Conservation (phyloP, 331 rosid species). For the Pyrus hybrid region DNA sequence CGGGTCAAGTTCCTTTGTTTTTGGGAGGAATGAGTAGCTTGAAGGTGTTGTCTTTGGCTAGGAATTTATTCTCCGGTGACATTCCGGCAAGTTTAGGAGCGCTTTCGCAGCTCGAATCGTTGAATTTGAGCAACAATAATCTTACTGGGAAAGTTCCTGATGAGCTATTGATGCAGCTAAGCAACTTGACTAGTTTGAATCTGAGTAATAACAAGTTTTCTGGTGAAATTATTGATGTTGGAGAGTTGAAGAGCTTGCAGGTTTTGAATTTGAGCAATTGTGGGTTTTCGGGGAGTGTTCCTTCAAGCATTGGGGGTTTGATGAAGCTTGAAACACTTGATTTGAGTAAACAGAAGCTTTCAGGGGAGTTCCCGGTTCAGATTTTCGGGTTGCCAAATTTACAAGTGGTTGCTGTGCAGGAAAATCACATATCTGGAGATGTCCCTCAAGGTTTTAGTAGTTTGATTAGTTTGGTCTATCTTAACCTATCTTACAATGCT, state of each 20-base stretch:
- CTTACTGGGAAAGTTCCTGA: slow-evolving; percentile 46
- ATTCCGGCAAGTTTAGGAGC: slow-evolving; percentile 46
- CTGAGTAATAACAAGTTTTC: slow-evolving; percentile 61
- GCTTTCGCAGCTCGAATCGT: slow-evolving; percentile 38
- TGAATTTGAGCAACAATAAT: slow-evolving; percentile 52
- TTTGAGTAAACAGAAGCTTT: slow-evolving; percentile 66
- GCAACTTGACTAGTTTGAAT: slow-evolving; percentile 56
- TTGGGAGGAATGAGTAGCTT: slow-evolving; percentile 33
- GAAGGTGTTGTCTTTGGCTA: slow-evolving; percentile 44
- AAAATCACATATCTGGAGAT: slow-evolving; percentile 48
- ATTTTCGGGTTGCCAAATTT: slow-evolving; percentile 65
- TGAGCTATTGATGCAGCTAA: slow-evolving; percentile 43
- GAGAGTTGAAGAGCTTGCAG: slow-evolving; percentile 43
- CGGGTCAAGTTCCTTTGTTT: slow-evolving; percentile 46
- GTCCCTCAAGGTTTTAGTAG: slow-evolving; percentile 91
- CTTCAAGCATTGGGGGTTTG: slow-evolving; percentile 46
- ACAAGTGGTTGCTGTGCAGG: slow-evolving; percentile 56
- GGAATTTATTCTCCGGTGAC: slow-evolving; percentile 40
- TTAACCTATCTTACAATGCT: slow-evolving; percentile 52
- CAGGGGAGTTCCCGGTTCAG: slow-evolving; percentile 66
- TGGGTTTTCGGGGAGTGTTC: slow-evolving; percentile 57
- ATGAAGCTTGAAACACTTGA: slow-evolving; percentile 60
- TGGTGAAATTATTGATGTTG: slow-evolving; percentile 37
- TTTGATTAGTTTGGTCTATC: slow-evolving; percentile 41
- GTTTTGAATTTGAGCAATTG: slow-evolving; percentile 62